Evolutionary conservation across 1,139 yeast genomes (phyloP), one percentile per base, ranked within the genome.

Genomic region (Sporopachydermia cereana): DNA sequence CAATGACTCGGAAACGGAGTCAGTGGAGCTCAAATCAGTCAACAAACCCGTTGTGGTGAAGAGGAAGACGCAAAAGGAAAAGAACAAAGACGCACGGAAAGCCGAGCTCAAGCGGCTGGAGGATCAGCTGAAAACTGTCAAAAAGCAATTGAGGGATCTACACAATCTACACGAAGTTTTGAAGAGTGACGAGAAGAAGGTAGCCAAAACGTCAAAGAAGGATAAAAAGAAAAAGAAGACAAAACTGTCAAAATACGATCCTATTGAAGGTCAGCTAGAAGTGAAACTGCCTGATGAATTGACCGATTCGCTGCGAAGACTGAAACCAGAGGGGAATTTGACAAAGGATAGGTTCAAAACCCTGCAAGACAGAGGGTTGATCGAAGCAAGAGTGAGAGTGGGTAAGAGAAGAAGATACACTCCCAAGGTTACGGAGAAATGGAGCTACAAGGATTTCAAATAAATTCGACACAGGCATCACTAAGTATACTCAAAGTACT

Each of bases 391-490:
- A 64, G 73, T 81, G 43, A 88, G 84, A 9, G 77, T 76, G 43
- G 73, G 72, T 49, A 77, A 76, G 66, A 78, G 74, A 60, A 76
- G 84, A 62, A 68, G 64, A 55, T 83, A 81, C 58, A 70, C 77
- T 51, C 83, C 74, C 50, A 84, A 83, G 69, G 66, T 84, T 49
- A 83, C 93, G 31, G 96, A 86, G 62, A 88, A 86, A 64, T 88
- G 95, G 95, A 75, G 89, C 41, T 85, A 83, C 65, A 89, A 88
- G 67, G 95, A 88, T 65, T 83, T 84, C 58, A 82, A 82, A 65
- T 84, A 67, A 55, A 34, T 14, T 25, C 7, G 29, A 25, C n/a
- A n/a, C n/a, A n/a, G n/a, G n/a, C n/a, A n/a, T n/a, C n/a, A n/a
- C n/a, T n/a, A n/a, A n/a, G n/a, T n/a, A n/a, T n/a, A n/a, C n/a